Base-by-base conservation (phyloP, 805 yeast species). In the Candida loeiensis region DNA sequence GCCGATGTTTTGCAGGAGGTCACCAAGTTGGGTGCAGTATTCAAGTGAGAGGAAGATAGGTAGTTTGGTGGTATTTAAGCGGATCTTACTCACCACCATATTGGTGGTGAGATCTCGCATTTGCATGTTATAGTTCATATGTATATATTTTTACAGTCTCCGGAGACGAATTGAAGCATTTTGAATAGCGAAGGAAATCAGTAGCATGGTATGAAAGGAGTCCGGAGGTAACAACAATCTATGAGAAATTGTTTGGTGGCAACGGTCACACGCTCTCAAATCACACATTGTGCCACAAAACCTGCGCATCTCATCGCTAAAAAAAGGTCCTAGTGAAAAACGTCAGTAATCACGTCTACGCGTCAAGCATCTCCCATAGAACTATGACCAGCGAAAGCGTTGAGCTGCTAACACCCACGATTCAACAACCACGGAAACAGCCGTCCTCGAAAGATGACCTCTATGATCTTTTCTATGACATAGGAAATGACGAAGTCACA, bases 1-100 rank as follows among this genome's bases (percentile, higher is more conserved):
- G 26, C 27, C 16, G 45, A 40, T 14, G 45, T 47, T n/a, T 37
- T 45, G 27, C 34, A 36, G 11, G 51, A 53, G 31, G 61, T 55
- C 13, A 39, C 47, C 20, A 49, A 48, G 36, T 48, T 55, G 24
- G 45, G 50, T 2, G 34, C 41, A 21, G 45, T 37, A 9, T 45
- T 42, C 40, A 36, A 43, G 17, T 36, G 19, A 33, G 31, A 25
- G 9, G 24, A 9, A 21, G 5, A 7, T n/a, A n/a, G n/a, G n/a
- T n/a, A n/a, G n/a, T n/a, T n/a, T n/a, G n/a, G n/a, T n/a, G n/a
- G n/a, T n/a, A n/a, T n/a, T n/a, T n/a, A n/a, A n/a, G n/a, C n/a
- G n/a, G n/a, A n/a, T n/a, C n/a, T n/a, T n/a, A n/a, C n/a, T n/a
- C n/a, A n/a, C n/a, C n/a, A n/a, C n/a, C n/a, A 21, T 21, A 21